Evolutionary conservation across 768 basidiomycete species (phyloP).

Genomic region (Lyophyllum atratum): DNA sequence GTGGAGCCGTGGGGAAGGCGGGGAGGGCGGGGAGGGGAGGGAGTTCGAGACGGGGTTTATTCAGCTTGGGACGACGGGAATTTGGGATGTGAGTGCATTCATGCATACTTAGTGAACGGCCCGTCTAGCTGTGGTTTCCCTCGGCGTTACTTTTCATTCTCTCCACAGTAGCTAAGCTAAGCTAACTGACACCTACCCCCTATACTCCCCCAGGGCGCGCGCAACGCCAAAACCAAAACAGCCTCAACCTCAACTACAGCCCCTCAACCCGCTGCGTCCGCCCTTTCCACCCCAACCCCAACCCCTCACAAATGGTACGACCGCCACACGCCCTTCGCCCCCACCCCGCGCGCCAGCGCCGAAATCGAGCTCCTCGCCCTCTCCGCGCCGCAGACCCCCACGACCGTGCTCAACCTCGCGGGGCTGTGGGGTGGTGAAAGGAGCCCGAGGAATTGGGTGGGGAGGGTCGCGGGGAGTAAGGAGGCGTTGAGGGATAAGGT

Average conservation of each 20-base stretch:
- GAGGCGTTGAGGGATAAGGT: slow-evolving; percentile 54
- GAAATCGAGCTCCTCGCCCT: slow-evolving; percentile 58
- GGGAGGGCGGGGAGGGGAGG: slow-evolving; percentile 2
- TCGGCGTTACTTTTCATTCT: too few species aligned
- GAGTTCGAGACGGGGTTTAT: slow-evolving; percentile 43
- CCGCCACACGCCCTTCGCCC: slow-evolving; percentile 47
- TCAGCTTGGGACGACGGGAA: slow-evolving; percentile 61
- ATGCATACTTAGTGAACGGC: too few species aligned
- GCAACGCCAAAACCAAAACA: slow-evolving; percentile 5
- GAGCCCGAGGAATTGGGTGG: slow-evolving; percentile 50
- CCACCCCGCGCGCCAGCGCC: slow-evolving; percentile 46
- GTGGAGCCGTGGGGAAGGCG: slow-evolving; percentile 29
- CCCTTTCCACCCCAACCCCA: background rate
- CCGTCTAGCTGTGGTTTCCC: too few species aligned
- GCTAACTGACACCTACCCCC: too few species aligned
- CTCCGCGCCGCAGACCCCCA: slow-evolving; percentile 32
- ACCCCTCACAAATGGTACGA: slow-evolving; percentile 45
- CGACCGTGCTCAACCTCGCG: slow-evolving; percentile 61
- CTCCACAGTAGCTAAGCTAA: too few species aligned
- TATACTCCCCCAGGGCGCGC: slow-evolving; percentile 14
- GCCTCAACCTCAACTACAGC: too few species aligned
- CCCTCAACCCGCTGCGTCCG: too few species aligned
- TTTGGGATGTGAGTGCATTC: slow-evolving; percentile 64
- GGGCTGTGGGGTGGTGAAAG: slow-evolving; percentile 66
- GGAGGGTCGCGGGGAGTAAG: slow-evolving; percentile 54